phyloP scores from a whole-genome alignment of 352 stramenopile genomes.

The Pythium myriotylum region DNA sequence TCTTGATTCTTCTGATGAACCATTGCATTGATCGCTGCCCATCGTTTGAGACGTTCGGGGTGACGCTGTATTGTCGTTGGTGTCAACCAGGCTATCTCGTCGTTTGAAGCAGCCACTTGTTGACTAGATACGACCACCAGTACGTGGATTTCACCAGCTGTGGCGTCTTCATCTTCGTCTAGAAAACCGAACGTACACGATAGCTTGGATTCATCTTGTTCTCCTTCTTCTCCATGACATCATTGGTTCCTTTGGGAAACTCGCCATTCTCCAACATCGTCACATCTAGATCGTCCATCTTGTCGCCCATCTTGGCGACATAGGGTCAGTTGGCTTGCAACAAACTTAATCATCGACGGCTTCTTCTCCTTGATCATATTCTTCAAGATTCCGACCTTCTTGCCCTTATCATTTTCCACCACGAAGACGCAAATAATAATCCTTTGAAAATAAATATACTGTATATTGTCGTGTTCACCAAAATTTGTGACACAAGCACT shows the following conservation, averaged over 20 bases:
- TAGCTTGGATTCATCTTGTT: slow-evolving; percentile 20
- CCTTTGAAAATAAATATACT: too few species aligned
- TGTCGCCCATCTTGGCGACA: slow-evolving; percentile 17
- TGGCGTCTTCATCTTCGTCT: neutral
- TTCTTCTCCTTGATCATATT: too few species aligned
- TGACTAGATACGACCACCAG: slow-evolving; percentile 14
- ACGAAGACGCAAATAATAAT: too few species aligned
- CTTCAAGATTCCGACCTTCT: too few species aligned
- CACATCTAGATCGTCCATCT: slow-evolving; percentile 18
- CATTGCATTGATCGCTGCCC: slow-evolving; percentile 26
- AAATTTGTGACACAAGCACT: too few species aligned
- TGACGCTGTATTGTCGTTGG: slow-evolving; percentile 21
- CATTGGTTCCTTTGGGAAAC: slow-evolving; percentile 17
- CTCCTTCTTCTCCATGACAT: slow-evolving; percentile 23
- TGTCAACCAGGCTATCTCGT: too few species aligned
- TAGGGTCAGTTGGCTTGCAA: slow-evolving; percentile 15
- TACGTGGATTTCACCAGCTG: slow-evolving; percentile 25
- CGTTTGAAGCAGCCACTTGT: neutral
- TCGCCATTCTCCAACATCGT: slow-evolving; percentile 22
- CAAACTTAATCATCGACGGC: neutral
- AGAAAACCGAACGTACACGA: slow-evolving; percentile 17
- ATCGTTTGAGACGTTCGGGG: slow-evolving; percentile 25
- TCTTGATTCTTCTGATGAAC: slow-evolving; percentile 11
- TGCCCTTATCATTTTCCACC: too few species aligned
- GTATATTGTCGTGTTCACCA: too few species aligned